Evolutionary conservation across 352 stramenopile genomes (phyloP).

Genomic region (Plasmopara muralis): DNA sequence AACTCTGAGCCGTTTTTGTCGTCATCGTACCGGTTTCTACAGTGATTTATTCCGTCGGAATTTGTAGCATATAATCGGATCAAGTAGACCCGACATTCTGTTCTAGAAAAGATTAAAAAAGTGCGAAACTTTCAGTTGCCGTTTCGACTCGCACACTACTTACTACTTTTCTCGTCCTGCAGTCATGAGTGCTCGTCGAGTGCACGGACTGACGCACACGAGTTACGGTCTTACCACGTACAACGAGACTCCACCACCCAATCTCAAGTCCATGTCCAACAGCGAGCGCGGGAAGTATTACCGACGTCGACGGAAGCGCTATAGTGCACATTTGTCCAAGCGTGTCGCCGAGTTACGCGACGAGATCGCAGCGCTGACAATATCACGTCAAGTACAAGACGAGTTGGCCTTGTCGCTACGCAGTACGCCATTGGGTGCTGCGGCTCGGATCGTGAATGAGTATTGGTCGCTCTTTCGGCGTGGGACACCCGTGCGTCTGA

Average conservation of each 20-base stretch:
- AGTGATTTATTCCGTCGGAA: too few relatives aligned
- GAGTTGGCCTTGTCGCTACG: slow-evolving; percentile 24
- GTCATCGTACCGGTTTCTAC: too few relatives aligned
- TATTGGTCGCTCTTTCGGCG: slow-evolving; percentile 47
- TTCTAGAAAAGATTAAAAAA: too few relatives aligned
- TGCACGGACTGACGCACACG: too few relatives aligned
- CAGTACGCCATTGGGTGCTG: slow-evolving; percentile 15
- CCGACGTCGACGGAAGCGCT: slow-evolving; percentile 42
- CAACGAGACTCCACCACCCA: slow-evolving; percentile 5
- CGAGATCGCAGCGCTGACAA: slow-evolving; percentile 35
- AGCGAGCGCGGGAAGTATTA: slow-evolving; percentile 67
- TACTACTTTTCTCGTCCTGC: too few relatives aligned
- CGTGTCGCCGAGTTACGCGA: slow-evolving; percentile 38
- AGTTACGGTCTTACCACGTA: too few relatives aligned
- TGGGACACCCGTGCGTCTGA: slow-evolving; percentile 37
- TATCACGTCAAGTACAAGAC: slow-evolving; percentile 26
- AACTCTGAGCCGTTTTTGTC: too few relatives aligned
- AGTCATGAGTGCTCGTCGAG: too few relatives aligned
- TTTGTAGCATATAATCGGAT: too few relatives aligned
- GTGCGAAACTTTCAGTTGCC: too few relatives aligned
- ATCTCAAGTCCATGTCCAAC: slow-evolving; percentile 50
- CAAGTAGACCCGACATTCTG: too few relatives aligned
- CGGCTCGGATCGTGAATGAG: slow-evolving; percentile 35
- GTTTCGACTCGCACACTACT: too few relatives aligned
- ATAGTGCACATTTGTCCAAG: slow-evolving; percentile 28